Evolutionary conservation across 805 yeast genomes (phyloP), one percentile per base, ranked within the genome.

Genomic region (Candida chauliodis): DNA sequence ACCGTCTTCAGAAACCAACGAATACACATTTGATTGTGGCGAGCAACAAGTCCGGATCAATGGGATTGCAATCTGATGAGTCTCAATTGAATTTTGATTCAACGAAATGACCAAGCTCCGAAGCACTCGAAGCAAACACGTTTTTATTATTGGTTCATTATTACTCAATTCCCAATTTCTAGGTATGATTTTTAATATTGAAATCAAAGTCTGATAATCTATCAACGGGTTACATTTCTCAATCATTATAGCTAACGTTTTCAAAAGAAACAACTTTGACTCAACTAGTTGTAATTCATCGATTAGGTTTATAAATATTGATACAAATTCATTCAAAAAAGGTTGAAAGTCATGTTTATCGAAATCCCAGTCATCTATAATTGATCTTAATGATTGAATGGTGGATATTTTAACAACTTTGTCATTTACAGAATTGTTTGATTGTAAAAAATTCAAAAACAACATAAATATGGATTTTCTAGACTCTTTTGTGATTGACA

Each of bases 291-390:
- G 67, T 41, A 82, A 69, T 5, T 64, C 63, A 6, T 68, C 61
- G 27, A 88, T 52, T 14, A 84, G 51, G 7, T 58, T 57, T 22
- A 88, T 55, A 10, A 80, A 53, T n/a, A 71, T 56, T 2, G 59
- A 49, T 8, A 84, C 71, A 28, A 75, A 73, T 1, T 67, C 68
- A 20, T 75, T 71, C 38, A 84, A 63, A 51, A 63, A 89, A 1
- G 91, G 87, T 45, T 74, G 61, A 50, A 93, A 87, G 21, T 68
- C 78, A 11, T 62, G 66, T 43, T 85, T 81, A 26, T 78, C 71
- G 57, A 91, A 90, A 43, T 85, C 90, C 86, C 95, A 87, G 51
- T 89, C 96, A 44, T 87, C 90, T 22, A 91, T 68, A 34, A 85
- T 69, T 20, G 76, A 71, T 42, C 79, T 73, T 15, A 90, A 61